Evolutionary conservation across 352 stramenopile species (phyloP).

Genomic region (Pythium aristosporum): DNA sequence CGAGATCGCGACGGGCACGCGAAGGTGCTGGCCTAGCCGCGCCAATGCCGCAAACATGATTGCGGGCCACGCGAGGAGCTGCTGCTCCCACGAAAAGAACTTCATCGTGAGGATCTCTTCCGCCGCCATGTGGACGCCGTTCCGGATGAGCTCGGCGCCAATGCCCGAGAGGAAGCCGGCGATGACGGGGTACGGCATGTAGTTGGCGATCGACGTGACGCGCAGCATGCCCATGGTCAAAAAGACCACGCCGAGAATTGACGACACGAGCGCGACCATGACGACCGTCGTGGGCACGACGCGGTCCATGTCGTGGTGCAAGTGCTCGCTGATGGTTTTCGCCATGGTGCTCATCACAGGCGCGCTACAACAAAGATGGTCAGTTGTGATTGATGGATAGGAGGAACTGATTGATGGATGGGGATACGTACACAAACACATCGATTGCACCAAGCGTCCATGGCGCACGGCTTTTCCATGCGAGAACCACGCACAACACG

Average conservation of each 20-base stretch:
- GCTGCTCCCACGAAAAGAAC: constrained; percentile 62
- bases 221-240: constrained; percentile 67
- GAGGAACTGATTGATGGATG: too few relatives aligned
- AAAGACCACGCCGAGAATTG: constrained; percentile 60
- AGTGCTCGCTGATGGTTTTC: constrained; percentile 53
- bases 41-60: constrained; percentile 58
- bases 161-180: constrained; percentile 80
- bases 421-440: constrained; percentile 61
- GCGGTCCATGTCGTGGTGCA: constrained; percentile 58
- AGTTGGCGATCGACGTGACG: constrained; percentile 79
- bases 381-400: not conserved
- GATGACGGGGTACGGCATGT: constrained; percentile 85
- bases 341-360: constrained; percentile 78
- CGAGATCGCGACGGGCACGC: constrained; percentile 65
- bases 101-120: constrained; percentile 46
- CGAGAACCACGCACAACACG: constrained; percentile 63
- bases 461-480: constrained; percentile 69
- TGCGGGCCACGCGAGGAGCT: constrained; percentile 54
- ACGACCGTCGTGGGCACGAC: constrained; percentile 71
- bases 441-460: constrained; percentile 80
- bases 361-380: constrained; percentile 29
- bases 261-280: constrained; percentile 69
- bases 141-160: constrained; percentile 72
- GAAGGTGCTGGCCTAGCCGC: constrained; percentile 54
- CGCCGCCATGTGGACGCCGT: constrained; percentile 78